Conservation (phyloP, 2,329 filamentous ascomycete species). For the Pseudogymnoascus sp. region DNA sequence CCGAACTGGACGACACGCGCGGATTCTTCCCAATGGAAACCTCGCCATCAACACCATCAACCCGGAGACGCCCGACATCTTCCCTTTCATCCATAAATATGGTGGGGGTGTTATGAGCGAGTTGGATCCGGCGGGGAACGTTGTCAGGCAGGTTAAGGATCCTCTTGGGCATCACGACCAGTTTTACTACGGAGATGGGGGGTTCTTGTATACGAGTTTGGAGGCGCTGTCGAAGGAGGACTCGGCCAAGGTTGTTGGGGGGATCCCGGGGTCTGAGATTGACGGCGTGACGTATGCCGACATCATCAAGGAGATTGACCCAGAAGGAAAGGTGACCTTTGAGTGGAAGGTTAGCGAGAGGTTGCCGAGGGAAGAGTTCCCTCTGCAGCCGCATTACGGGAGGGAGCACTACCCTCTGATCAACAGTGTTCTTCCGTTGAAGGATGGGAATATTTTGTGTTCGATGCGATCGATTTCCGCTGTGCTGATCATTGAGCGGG, state of each 20-base stretch:
- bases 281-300: conserved; percentile 35
- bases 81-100: conserved; percentile 40
- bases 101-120: conserved; percentile 39
- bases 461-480: conserved; percentile 36
- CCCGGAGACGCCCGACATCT: conserved; percentile 32
- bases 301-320: conserved; percentile 36
- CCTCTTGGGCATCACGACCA: conserved; percentile 39
- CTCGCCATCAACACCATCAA: conserved; percentile 38
- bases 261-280: conserved; percentile 34
- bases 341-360: conserved; percentile 37
- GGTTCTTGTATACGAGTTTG: conserved; percentile 36
- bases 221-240: conserved; percentile 33
- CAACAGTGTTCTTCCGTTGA: conserved; percentile 34
- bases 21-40: conserved; percentile 37
- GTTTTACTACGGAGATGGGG: conserved; percentile 36
- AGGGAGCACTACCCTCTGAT: conserved; percentile 39
- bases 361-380: conserved; percentile 32
- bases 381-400: conserved; percentile 34
- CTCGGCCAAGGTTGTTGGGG: conserved; percentile 32
- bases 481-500: conserved; percentile 35
- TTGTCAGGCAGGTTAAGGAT: conserved; percentile 34
- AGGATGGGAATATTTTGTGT: conserved; percentile 36
- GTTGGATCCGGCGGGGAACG: conserved; percentile 31
- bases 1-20: conserved; percentile 35
- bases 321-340: conserved; percentile 34